A percentile compares a stretch with the other conserved stretches of the same genome.
phyloP scores from a whole-genome alignment of 441 rosid genomes.

The Metrosideros polymorpha region DNA sequence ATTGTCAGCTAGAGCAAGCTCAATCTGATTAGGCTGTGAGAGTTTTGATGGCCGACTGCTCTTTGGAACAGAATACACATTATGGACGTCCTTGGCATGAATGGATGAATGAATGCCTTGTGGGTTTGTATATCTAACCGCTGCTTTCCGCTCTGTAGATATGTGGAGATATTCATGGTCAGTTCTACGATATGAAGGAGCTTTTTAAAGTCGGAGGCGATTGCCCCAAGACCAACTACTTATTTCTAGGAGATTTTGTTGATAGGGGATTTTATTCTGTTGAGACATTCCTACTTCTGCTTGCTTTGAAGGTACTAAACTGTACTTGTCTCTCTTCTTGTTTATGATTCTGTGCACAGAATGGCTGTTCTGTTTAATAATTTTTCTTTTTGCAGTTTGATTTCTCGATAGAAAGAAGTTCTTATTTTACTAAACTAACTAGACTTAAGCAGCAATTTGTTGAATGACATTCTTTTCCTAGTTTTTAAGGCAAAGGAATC shows the following conservation, averaged over 20 bases:
- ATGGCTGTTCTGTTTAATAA: background rate
- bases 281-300: conserved; percentile 83
- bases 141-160: conserved; percentile 26
- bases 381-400: background rate
- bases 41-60: background rate
- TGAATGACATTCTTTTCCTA: background rate
- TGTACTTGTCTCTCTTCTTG: background rate
- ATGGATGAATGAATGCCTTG: background rate
- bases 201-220: conserved; percentile 90
- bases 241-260: conserved; percentile 96
- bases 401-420: background rate
- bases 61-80: background rate
- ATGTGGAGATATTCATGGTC: conserved; percentile 95
- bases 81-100: background rate
- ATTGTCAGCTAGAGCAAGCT: background rate
- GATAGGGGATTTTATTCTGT: conserved; percentile 91
- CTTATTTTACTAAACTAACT: background rate
- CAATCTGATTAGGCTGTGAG: background rate
- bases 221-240: conserved; percentile 86
- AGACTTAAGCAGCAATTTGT: background rate
- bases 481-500: background rate
- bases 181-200: conserved; percentile 94
- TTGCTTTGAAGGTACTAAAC: conserved; percentile 75
- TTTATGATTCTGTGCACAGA: background rate
- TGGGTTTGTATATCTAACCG: background rate